A percentile compares a stretch with the other conserved stretches of the same genome.
Evolutionary conservation across 805 yeast species (phyloP).

Genomic region (Cyberlindnera xishuangbannaensis): DNA sequence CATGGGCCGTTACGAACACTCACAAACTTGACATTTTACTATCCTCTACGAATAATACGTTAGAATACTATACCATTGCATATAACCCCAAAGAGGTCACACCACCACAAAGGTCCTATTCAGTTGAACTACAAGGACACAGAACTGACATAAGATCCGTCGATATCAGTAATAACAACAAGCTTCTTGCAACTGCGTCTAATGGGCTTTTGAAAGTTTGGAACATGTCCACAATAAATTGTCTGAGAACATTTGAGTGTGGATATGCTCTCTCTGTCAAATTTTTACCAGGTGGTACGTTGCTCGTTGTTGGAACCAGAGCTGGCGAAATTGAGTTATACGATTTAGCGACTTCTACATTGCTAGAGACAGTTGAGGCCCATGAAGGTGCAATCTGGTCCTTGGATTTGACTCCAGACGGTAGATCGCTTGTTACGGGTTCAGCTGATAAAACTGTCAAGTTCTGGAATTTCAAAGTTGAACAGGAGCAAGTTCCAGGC

Average conservation of each 20-base stretch:
- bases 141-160: conserved; percentile 83
- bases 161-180: conserved; percentile 76
- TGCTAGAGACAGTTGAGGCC: conserved; percentile 69
- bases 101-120: conserved; percentile 41
- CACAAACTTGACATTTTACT: conserved; percentile 55
- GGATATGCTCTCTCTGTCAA: conserved; percentile 80
- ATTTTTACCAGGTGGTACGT: conserved; percentile 87
- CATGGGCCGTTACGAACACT: conserved; percentile 51
- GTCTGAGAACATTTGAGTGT: conserved; percentile 81
- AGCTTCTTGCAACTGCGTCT: conserved; percentile 81
- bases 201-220: conserved; percentile 86
- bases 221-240: conserved; percentile 69
- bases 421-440: conserved; percentile 80
- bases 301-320: conserved; percentile 84
- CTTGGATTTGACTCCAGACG: conserved; percentile 80
- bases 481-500: conserved; percentile 66
- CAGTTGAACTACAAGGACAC: conserved; percentile 78
- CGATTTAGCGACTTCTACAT: conserved; percentile 78
- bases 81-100: conserved; percentile 51
- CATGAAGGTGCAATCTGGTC: conserved; percentile 88
- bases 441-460: conserved; percentile 89
- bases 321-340: conserved; percentile 78
- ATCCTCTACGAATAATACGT: conserved; percentile 65
- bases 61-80: conserved; percentile 64
- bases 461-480: conserved; percentile 80